Evolutionary conservation across 2,329 filamentous ascomycete species (phyloP).

Genomic region (Ambrosiella xylebori): DNA sequence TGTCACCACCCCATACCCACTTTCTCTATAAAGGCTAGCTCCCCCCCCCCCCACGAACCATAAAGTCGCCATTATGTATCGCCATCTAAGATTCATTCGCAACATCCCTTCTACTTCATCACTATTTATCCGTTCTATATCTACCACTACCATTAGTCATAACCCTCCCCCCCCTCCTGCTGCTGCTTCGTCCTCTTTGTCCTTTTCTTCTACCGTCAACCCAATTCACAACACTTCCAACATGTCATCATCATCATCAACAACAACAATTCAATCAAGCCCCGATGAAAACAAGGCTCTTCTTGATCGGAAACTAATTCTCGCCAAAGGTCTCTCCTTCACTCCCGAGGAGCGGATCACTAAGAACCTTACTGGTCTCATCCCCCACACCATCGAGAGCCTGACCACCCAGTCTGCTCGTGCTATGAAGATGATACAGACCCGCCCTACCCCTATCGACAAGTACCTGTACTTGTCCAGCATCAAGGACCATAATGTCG

Average conservation of each 20-base stretch:
- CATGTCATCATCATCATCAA: conserved; percentile 2
- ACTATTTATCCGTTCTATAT: conserved; percentile 10
- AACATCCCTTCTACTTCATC: conserved; percentile 2
- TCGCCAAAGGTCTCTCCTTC: conserved; percentile 39
- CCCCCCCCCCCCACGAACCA: neutral
- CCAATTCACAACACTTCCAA: neutral
- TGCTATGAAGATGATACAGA: conserved; percentile 58
- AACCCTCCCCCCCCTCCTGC: conserved; percentile 2
- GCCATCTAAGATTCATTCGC: conserved; percentile 8
- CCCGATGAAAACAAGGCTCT: neutral
- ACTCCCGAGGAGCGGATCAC: conserved; percentile 43
- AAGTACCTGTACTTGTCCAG: conserved; percentile 70
- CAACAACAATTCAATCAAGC: neutral
- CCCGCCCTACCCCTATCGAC: conserved; percentile 54
- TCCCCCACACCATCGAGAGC: conserved; percentile 46
- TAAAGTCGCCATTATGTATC: conserved; percentile 7
- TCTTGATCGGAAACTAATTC: conserved; percentile 11
- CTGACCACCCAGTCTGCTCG: conserved; percentile 42
- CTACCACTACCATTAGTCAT: conserved; percentile 10
- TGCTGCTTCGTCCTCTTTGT: neutral
- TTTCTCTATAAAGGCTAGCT: conserved; percentile 10
- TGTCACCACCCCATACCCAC: neutral
- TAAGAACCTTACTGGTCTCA: conserved; percentile 49
- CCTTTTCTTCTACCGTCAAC: neutral
- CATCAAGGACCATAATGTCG: conserved; percentile 57